These are phyloP conservation scores for Chlorokybus atmophyticus DNA, from an alignment of 139 green algal species.

Conservation along the genomic window DNA sequence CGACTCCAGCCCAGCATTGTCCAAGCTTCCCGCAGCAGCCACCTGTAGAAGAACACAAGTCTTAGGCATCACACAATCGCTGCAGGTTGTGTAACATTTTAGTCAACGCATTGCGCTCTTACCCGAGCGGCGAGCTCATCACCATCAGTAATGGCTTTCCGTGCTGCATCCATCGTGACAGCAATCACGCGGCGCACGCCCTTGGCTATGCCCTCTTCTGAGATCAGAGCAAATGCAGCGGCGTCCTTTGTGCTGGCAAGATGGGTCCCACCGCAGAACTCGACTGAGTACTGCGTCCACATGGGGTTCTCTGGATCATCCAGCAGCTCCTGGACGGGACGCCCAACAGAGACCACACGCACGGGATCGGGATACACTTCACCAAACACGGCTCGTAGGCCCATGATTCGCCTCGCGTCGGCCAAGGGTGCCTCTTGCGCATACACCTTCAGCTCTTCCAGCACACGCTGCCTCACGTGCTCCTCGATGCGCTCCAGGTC, in stretches of 20 bases:
- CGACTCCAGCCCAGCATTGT: neutral
- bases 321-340: constrained; percentile 72
- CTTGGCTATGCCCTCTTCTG: constrained; percentile 93
- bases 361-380: constrained; percentile 97
- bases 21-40: neutral
- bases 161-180: constrained; percentile 60
- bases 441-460: constrained; percentile 45
- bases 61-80: constrained; percentile 6
- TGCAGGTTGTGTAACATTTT: constrained; percentile 32
- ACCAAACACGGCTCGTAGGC: constrained; percentile 88
- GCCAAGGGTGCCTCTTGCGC: constrained; percentile 66
- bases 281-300: constrained; percentile 48
- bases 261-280: constrained; percentile 98
- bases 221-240: constrained; percentile 74
- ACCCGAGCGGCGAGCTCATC: constrained; percentile 44
- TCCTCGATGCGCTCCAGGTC: constrained; percentile 32
- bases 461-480: constrained; percentile 34
- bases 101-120: constrained; percentile 20
- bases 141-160: constrained; percentile 45
- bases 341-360: constrained; percentile 80
- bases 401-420: constrained; percentile 67
- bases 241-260: constrained; percentile 71
- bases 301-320: constrained; percentile 41
- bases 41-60: neutral
- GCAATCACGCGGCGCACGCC: constrained; percentile 76